phyloP scores from a whole-genome alignment of 257 asterid species.

The Paulownia fortunei region DNA sequence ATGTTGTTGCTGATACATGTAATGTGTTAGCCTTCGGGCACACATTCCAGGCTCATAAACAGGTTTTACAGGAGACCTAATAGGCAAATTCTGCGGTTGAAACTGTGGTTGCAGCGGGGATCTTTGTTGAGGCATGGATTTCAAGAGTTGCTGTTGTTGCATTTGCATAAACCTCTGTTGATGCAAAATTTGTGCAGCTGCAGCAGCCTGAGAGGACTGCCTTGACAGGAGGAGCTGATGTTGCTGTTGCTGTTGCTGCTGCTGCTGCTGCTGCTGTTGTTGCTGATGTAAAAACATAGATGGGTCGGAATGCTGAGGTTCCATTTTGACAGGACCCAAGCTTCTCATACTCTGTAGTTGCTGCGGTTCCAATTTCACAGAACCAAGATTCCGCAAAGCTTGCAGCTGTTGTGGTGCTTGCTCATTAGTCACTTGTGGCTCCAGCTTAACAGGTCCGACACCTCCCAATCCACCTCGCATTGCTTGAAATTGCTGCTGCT shows the following conservation, averaged over 20 bases:
- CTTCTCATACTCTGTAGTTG: conserved; percentile 67
- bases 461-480: conserved; percentile 71
- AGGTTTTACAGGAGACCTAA: conserved; percentile 71
- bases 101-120: conserved; percentile 65
- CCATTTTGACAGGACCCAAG: conserved; percentile 69
- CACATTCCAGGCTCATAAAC: conserved; percentile 98
- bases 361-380: conserved; percentile 78
- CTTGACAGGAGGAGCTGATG: conserved; percentile 68
- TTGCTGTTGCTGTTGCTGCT: conserved; percentile 67
- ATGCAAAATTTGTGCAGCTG: conserved; percentile 79
- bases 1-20: conserved; percentile 96
- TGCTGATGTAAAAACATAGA: conserved; percentile 75
- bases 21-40: conserved; percentile 92
- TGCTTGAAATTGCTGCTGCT: conserved; percentile 70
- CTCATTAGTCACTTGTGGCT: conserved; percentile 61
- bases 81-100: conserved; percentile 65
- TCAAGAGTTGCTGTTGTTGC: conserved; percentile 80
- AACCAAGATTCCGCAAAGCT: conserved; percentile 51
- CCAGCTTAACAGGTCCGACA: conserved; percentile 63
- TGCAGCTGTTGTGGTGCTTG: conserved; percentile 68
- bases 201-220: conserved; percentile 70
- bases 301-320: conserved; percentile 68
- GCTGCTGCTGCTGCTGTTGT: conserved; percentile 68
- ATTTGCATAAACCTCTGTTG: conserved; percentile 84
- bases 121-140: conserved; percentile 83